Percentiles rank a stretch among this genome's conserved stretches.
Conservation (phyloP, 306 rosid genomes). For the Fagus sylvatica region DNA sequence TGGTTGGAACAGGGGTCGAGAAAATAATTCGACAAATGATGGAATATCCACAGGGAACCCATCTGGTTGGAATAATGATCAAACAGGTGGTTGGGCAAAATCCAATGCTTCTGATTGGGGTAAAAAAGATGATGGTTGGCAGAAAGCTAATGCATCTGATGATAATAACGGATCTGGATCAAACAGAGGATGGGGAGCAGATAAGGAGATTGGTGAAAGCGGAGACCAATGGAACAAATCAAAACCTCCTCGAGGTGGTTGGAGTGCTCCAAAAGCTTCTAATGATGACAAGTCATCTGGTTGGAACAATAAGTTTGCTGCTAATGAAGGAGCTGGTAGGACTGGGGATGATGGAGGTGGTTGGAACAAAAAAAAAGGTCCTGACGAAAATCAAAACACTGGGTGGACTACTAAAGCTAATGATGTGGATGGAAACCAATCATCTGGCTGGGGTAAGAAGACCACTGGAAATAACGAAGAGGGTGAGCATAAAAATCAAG, state of each 20-base stretch:
- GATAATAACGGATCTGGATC: not conserved
- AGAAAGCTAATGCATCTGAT: not conserved
- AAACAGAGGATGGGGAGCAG: not conserved
- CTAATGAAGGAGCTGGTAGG: no score
- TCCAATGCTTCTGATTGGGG: not conserved
- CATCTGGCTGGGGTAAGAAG: constrained; percentile 16
- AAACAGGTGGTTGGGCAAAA: constrained; percentile 2
- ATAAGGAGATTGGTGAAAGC: constrained; percentile 2
- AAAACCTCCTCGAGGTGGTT: not conserved
- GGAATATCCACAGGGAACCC: not conserved
- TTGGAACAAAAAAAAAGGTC: no score
- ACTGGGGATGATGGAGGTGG: no score
- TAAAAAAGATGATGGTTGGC: not conserved
- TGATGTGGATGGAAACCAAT: not conserved
- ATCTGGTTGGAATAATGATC: not conserved
- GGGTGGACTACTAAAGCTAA: not conserved
- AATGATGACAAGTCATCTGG: no score
- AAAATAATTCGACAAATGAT: not conserved
- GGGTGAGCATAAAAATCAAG: not conserved
- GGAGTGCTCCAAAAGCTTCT: not conserved
- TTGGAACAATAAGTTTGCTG: no score
- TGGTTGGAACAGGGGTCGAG: constrained; percentile 8
- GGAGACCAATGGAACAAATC: not conserved
- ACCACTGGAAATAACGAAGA: constrained; percentile 2
- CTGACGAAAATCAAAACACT: no score